Evolutionary conservation across 2,329 filamentous ascomycete species (phyloP), one percentile per base, ranked within the genome.

Genomic region (Stemphylium beticola): DNA sequence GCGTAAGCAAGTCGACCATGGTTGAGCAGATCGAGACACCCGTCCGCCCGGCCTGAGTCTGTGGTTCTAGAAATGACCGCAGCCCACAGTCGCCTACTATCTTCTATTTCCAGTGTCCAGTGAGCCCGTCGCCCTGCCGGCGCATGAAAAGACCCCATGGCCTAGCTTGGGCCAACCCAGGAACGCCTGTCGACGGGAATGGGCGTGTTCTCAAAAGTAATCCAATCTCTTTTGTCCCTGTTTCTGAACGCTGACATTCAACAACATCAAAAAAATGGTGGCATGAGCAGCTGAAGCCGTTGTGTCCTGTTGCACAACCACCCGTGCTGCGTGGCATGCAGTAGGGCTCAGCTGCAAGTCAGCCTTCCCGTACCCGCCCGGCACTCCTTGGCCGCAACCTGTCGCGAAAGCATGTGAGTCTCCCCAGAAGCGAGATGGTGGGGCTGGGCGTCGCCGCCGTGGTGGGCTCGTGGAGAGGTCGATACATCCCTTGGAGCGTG

Each of bases 351-450:
- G 32, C 60, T 65, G 63, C 61, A 63, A 48, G 58, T 64, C 57
- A 66, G 54, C 53, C 51, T 64, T 31, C 55, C 60, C 61, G 61
- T 49, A 49, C 61, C 49, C 60, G 55, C 54, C 56, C 57, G 46
- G 60, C 63, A 48, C 49, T 54, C 48, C 63, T 62, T 41, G 61
- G 55, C 58, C 46, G 55, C 44, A 58, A 46, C 47, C 51, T 57
- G 57, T 64, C 63, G 55, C 58, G 55, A 61, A 62, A 60, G 49
- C 60, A 66, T 65, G 60, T 64, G 62, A 67, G 59, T 48, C 20
- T 47, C 45, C 53, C 54, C 53, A 45, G 53, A 60, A 54, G 57
- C 47, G 39, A 56, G 56, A 53, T 44, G 53, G 64, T 68, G 64
- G 63, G 65, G 56, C 55, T 38, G 17, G 24, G 18, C 44, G 38